Evolutionary conservation across 148 eudicot genomes (phyloP).

Genomic region (Rhododendron simsii): DNA sequence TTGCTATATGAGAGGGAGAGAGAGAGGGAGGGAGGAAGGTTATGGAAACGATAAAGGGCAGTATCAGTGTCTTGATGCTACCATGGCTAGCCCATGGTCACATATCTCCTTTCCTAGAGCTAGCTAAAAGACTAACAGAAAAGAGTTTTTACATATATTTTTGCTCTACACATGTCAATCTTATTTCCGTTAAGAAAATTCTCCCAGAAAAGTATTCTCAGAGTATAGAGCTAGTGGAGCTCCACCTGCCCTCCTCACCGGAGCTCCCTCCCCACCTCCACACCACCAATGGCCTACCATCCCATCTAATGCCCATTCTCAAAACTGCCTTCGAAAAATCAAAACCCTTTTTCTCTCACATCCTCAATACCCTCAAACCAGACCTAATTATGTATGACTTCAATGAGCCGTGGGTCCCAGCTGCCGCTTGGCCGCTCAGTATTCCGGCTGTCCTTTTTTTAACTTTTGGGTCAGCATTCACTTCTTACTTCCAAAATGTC

Average conservation of each 20-base stretch:
- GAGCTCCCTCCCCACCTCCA: conserved; percentile 20
- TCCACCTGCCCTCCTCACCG: background rate
- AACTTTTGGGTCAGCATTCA: conserved; percentile 2
- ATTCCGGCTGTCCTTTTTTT: conserved; percentile 24
- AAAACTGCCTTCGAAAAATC: conserved; percentile 20
- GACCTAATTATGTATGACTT: conserved; percentile 26
- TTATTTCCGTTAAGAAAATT: background rate
- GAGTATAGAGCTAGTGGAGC: background rate
- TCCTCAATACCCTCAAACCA: conserved; percentile 9
- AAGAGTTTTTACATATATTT: background rate
- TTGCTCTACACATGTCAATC: conserved; percentile 4
- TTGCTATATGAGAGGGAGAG: background rate
- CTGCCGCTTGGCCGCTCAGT: background rate
- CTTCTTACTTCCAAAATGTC: conserved; percentile 4
- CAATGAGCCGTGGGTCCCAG: conserved; percentile 27
- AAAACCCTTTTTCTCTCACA: background rate
- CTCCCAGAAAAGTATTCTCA: background rate
- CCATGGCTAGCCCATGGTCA: conserved; percentile 18
- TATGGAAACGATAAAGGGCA: background rate
- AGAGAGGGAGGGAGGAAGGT: background rate
- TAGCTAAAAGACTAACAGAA: conserved; percentile 5
- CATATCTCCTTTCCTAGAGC: conserved; percentile 5
- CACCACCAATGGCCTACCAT: conserved; percentile 35
- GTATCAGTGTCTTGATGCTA: conserved; percentile 4
- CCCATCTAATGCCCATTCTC: conserved; percentile 18